Evolutionary conservation across 305 asterid genomes (phyloP), one percentile per base, ranked within the genome.

Genomic region (Solanum hybrid): DNA sequence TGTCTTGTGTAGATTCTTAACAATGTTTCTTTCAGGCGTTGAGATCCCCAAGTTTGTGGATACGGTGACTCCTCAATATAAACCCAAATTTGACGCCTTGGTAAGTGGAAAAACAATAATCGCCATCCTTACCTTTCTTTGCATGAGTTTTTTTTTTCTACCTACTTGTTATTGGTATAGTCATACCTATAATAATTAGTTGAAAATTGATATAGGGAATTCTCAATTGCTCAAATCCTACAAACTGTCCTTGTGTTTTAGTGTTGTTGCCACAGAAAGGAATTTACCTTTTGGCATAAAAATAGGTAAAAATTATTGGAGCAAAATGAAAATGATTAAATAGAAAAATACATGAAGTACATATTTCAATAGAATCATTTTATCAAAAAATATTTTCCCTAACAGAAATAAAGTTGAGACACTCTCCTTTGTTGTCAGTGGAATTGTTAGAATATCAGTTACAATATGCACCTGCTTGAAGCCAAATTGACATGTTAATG

Each of bases 61-160:
- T 94, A 96, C 89, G 9, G 99, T 95, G 90, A 95, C 99, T 88
- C 98, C 98, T 79, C 93, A 96, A 90, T 97, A 95, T 93, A 95
- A 94, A 80, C 98, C 99, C 86, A 95, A 97, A 92, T 96, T 97
- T 90, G 98, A 97, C 71, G 95, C 98, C 64, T 93, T 97, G 99
- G 98, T 96, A 89, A 95, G 98, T 79, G 75, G n/a, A 34, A 84
- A 66, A 29, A 46, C 78, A 78, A 42, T 71, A 71, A 31, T 17
- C 11, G 3, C 72, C 6, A 0, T 29, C 72, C 87, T 46, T 46
- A 82, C 37, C 38, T 24, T 79, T 79, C 72, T 22, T 86, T 36
- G 38, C 87, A 27, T 20, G 5, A 40, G 38, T 64, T 9, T 85
- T 17, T 9, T 35, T 37, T 3, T 6, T 10, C 77, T 26, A 22